Evolutionary conservation across 2,329 filamentous ascomycete genomes (phyloP).

Genomic region (Tolypocladium pustulatum): DNA sequence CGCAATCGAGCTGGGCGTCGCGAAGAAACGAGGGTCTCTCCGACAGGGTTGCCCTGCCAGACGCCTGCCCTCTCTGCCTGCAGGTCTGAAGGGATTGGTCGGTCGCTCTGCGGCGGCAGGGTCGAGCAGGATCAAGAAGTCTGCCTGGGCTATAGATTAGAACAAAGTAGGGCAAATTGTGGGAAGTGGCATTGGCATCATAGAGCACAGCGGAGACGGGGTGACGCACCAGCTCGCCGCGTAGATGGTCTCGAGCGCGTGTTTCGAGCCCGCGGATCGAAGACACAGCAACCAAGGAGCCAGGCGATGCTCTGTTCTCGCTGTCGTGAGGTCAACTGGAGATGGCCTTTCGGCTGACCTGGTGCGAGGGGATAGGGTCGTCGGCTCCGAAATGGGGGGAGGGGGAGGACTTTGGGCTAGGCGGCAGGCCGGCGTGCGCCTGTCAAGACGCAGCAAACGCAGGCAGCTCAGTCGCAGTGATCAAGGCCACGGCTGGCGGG

Average conservation of each 20-base stretch:
- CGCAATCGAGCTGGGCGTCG: constrained; percentile 8
- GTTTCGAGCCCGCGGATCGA: neutral
- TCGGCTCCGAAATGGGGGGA: neutral
- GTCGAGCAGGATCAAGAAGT: neutral
- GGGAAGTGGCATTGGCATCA: neutral
- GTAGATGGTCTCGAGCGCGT: neutral
- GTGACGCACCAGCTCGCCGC: constrained; percentile 1
- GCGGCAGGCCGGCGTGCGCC: neutral
- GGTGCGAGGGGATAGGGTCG: neutral
- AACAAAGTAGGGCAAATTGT: neutral
- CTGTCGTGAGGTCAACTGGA: neutral
- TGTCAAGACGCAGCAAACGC: neutral
- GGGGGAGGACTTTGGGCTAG: neutral
- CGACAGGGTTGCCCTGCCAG: neutral
- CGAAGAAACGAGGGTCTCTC: neutral
- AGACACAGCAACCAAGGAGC: neutral
- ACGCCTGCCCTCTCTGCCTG: neutral
- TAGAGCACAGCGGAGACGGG: neutral
- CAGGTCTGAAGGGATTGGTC: neutral
- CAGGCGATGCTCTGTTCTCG: neutral
- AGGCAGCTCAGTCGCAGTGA: neutral
- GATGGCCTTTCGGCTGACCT: neutral
- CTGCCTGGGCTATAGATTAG: neutral
- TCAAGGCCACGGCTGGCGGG: neutral
- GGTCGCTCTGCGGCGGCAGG: neutral